A percentile compares a stretch with the other conserved stretches of the same genome.
phyloP scores from a whole-genome alignment of 1,284 basidiomycete species.

The Tausonia pullulans region DNA sequence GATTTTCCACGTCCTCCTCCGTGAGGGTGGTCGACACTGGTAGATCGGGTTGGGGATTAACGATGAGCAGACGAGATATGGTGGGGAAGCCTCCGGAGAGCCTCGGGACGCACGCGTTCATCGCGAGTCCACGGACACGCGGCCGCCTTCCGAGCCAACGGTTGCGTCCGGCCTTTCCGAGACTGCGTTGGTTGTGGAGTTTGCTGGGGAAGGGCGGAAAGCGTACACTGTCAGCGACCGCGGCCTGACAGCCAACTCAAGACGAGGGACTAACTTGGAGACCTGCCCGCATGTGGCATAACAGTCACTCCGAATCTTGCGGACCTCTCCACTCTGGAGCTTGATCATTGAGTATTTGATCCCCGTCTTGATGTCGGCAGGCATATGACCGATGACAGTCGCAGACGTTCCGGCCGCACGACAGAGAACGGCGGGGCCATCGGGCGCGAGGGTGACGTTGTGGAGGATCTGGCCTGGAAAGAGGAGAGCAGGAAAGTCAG shows the following conservation, averaged over 20 bases:
- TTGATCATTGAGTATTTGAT: conserved; percentile 57
- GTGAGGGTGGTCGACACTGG: conserved; percentile 79
- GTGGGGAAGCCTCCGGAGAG: neutral
- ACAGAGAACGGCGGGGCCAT: conserved; percentile 70
- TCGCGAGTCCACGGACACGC: conserved; percentile 88
- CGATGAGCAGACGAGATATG: conserved; percentile 6
- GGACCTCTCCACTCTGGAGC: conserved; percentile 85
- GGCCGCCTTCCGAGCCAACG: conserved; percentile 84
- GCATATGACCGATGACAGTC: conserved; percentile 59
- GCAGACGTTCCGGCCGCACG: conserved; percentile 82
- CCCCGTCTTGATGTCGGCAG: conserved; percentile 43
- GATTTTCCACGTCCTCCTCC: conserved; percentile 97
- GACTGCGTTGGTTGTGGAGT: conserved; percentile 68
- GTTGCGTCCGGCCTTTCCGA: conserved; percentile 85
- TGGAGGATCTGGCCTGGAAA: conserved; percentile 42
- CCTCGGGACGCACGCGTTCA: conserved; percentile 68
- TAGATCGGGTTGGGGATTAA: neutral
- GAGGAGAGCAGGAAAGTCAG: too few relatives aligned
- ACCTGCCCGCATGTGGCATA: conserved; percentile 85
- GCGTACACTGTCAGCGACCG: neutral
- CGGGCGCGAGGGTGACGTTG: conserved; percentile 64
- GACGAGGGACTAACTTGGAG: conserved; percentile 52
- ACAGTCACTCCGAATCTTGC: conserved; percentile 70
- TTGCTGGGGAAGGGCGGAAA: conserved; percentile 33
- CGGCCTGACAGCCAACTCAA: neutral